Percentiles rank a stretch among this genome's conserved stretches.
Conservation (phyloP, 306 rosid species). For the Gillenia trifoliata region DNA sequence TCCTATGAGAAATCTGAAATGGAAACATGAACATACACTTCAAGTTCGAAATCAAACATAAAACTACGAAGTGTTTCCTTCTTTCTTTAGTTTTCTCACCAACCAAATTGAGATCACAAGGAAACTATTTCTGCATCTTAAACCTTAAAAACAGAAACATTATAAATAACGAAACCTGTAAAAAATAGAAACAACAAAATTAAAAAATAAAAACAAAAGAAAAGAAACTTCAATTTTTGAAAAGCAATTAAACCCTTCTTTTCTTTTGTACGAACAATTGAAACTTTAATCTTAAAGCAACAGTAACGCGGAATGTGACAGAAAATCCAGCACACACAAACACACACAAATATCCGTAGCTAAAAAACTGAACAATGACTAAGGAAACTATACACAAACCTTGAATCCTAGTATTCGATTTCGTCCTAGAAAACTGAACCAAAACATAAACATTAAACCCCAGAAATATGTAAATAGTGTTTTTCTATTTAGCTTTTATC, state of each 20-base stretch:
- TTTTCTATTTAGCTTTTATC: not conserved
- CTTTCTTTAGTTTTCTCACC: not conserved
- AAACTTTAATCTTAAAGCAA: not conserved
- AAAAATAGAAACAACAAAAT: not conserved
- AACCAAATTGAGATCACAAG: not conserved
- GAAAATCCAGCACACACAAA: not conserved
- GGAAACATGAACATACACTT: not conserved
- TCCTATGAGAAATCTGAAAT: too few species aligned
- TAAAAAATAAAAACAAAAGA: not conserved
- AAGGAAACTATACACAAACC: not conserved
- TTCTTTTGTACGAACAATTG: not conserved
- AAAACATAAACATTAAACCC: not conserved
- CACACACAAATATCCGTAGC: not conserved
- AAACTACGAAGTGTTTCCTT: not conserved
- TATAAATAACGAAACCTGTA: not conserved
- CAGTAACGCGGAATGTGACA: not conserved
- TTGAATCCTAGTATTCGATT: conserved; percentile 15
- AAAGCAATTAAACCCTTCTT: not conserved
- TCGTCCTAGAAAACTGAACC: not conserved
- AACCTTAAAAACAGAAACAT: not conserved
- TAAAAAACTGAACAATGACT: not conserved
- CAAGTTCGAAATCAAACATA: not conserved
- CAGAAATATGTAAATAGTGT: not conserved
- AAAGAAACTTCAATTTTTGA: not conserved
- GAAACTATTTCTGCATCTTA: not conserved